Percentiles rank a stretch among this genome's conserved stretches.
These are phyloP conservation scores for Penicillium angulare DNA, from an alignment of 495 filamentous ascomycete genomes.

Conservation along the genomic window DNA sequence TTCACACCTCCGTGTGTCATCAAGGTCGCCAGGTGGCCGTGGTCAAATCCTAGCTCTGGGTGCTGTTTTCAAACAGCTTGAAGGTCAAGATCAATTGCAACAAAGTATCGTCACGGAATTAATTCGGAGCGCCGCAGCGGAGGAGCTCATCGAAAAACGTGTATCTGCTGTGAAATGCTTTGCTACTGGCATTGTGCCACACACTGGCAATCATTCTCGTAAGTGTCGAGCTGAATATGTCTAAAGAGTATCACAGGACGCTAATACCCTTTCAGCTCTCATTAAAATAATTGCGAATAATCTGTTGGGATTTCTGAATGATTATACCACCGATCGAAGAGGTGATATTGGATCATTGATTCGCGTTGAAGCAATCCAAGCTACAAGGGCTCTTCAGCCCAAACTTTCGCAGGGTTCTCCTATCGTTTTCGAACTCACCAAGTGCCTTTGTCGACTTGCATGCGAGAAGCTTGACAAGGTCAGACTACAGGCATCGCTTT, in stretches of 20 bases:
- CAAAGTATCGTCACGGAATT: slow-evolving; percentile 32
- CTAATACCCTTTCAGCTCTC: slow-evolving; percentile 23
- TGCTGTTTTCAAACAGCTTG: slow-evolving; percentile 36
- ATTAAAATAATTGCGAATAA: slow-evolving; percentile 24
- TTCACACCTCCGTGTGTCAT: slow-evolving; percentile 34
- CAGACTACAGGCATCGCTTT: slow-evolving; percentile 62
- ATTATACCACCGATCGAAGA: slow-evolving; percentile 82
- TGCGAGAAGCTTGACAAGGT: slow-evolving; percentile 90
- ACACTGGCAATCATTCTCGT: slow-evolving; percentile 32
- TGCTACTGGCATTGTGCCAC: slow-evolving; percentile 44
- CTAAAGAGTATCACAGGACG: background rate
- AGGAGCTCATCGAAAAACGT: slow-evolving; percentile 55
- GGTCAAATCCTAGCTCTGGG: slow-evolving; percentile 47
- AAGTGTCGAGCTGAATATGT: background rate
- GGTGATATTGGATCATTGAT: slow-evolving; percentile 89
- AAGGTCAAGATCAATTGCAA: slow-evolving; percentile 17
- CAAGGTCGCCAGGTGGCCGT: slow-evolving; percentile 40
- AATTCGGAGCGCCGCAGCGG: slow-evolving; percentile 36
- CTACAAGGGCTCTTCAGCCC: slow-evolving; percentile 38
- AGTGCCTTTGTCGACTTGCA: slow-evolving; percentile 63
- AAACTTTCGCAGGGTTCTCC: slow-evolving; percentile 5
- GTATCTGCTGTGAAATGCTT: slow-evolving; percentile 62
- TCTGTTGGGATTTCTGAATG: slow-evolving; percentile 61
- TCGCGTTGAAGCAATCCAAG: slow-evolving; percentile 71
- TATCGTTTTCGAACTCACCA: slow-evolving; percentile 31